A percentile compares a stretch with the other conserved stretches of the same genome.
These are phyloP conservation scores for Cladosporium sp. DNA, from an alignment of 2,329 filamentous ascomycete species.

Conservation along the genomic window DNA sequence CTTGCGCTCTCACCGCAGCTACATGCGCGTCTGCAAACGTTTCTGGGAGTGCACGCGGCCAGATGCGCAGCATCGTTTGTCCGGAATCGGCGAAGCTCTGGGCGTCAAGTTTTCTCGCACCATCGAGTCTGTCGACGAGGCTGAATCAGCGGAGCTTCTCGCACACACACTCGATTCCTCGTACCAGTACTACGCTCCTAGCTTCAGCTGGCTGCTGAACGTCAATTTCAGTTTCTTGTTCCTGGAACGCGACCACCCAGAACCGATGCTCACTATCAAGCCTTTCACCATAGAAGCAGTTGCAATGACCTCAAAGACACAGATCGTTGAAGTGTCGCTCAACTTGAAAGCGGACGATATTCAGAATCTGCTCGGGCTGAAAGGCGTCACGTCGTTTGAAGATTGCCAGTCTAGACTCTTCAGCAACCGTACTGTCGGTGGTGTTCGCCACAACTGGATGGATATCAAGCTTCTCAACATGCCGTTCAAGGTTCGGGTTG, in stretches of 20 bases:
- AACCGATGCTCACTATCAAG: not conserved
- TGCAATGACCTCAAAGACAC: not conserved
- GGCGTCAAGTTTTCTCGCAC: not conserved
- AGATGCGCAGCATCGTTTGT: not conserved
- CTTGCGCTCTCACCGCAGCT: not conserved
- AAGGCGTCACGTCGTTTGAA: not conserved
- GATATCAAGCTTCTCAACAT: not conserved
- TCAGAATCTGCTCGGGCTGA: not conserved
- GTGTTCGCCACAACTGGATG: not conserved
- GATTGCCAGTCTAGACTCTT: not conserved
- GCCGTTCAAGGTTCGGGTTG: not conserved
- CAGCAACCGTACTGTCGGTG: not conserved
- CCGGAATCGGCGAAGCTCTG: not conserved
- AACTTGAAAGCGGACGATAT: not conserved
- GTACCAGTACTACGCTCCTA: too few relatives aligned
- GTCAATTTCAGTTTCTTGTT: not conserved
- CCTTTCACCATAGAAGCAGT: not conserved
- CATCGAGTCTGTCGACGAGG: not conserved
- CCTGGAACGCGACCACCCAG: not conserved
- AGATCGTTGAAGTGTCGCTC: not conserved
- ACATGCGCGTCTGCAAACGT: not conserved
- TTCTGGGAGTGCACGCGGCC: not conserved
- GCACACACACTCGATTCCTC: too few relatives aligned
- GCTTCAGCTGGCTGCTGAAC: not conserved
- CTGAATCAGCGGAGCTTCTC: too few relatives aligned